Conservation (phyloP, 352 stramenopile species). For the Phytophthora boehmeriae region DNA sequence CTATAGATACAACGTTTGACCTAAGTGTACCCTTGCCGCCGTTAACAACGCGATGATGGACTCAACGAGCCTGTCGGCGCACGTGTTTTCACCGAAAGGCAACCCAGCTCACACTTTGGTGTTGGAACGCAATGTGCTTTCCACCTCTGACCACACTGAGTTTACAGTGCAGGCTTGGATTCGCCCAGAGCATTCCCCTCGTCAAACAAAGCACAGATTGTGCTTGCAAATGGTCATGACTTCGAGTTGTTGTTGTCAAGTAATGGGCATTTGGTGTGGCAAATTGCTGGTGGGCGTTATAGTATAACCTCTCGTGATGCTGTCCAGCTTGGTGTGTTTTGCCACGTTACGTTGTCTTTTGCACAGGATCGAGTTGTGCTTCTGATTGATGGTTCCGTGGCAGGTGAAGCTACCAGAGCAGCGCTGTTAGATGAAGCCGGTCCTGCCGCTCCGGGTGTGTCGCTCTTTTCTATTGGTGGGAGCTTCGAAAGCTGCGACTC, state of each 20-base stretch:
- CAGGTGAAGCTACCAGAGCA: slow-evolving; percentile 37
- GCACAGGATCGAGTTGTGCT: slow-evolving; percentile 44
- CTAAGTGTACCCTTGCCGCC: slow-evolving; percentile 39
- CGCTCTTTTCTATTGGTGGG: slow-evolving; percentile 57
- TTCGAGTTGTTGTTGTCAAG: slow-evolving; percentile 56
- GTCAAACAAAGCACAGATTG: slow-evolving; percentile 41
- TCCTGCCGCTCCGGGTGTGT: slow-evolving; percentile 29
- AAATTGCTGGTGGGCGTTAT: slow-evolving; percentile 45
- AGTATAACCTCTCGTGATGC: slow-evolving; percentile 40
- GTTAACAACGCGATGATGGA: slow-evolving; percentile 63
- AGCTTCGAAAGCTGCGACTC: slow-evolving; percentile 42
- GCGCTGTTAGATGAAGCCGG: slow-evolving; percentile 26
- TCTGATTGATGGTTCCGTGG: slow-evolving; percentile 50
- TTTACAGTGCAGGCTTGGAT: slow-evolving; percentile 80
- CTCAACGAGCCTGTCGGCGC: slow-evolving; percentile 42
- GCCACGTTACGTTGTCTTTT: slow-evolving; percentile 67
- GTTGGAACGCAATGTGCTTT: slow-evolving; percentile 66
- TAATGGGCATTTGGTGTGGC: slow-evolving; percentile 54
- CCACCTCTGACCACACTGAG: slow-evolving; percentile 54
- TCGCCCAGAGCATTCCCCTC: slow-evolving; percentile 29
- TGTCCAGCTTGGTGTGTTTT: slow-evolving; percentile 56
- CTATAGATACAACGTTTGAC: slow-evolving; percentile 39
- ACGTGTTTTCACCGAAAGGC: slow-evolving; percentile 66
- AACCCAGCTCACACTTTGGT: slow-evolving; percentile 54
- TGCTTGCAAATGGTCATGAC: slow-evolving; percentile 66